These are phyloP conservation scores for Salix viminalis DNA, from an alignment of 345 rosid genomes.

Conservation along the genomic window DNA sequence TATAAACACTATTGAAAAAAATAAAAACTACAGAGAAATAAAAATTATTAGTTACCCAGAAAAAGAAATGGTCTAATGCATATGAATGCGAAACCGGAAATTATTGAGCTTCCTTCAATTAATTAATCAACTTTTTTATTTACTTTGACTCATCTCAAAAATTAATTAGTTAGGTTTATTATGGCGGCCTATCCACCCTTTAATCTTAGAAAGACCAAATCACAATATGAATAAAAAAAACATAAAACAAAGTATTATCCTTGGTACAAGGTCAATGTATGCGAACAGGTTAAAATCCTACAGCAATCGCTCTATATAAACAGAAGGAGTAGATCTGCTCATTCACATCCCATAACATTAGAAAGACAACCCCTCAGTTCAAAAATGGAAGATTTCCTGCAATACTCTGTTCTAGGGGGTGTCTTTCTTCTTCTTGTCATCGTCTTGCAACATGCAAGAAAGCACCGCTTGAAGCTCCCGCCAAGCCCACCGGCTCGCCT, in stretches of 20 bases:
- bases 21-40: too few species aligned
- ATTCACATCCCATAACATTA: neutral
- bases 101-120: too few species aligned
- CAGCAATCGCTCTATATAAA: neutral
- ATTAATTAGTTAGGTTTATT: neutral
- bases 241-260: neutral
- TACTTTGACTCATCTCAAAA: too few species aligned
- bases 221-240: neutral
- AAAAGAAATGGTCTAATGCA: too few species aligned
- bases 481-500: slow-evolving; percentile 12
- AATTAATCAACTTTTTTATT: too few species aligned
- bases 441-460: neutral
- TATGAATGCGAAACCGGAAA: too few species aligned
- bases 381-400: neutral
- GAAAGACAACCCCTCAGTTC: neutral
- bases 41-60: too few species aligned
- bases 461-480: slow-evolving; percentile 4
- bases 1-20: too few species aligned
- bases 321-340: neutral
- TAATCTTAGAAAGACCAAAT: too few species aligned
- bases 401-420: neutral
- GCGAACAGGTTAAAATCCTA: neutral
- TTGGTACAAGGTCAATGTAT: neutral
- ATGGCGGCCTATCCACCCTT: too few species aligned
- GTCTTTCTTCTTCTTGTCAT: neutral